Conservation (phyloP, 2,329 filamentous ascomycete genomes). For the Penicillium freii region DNA sequence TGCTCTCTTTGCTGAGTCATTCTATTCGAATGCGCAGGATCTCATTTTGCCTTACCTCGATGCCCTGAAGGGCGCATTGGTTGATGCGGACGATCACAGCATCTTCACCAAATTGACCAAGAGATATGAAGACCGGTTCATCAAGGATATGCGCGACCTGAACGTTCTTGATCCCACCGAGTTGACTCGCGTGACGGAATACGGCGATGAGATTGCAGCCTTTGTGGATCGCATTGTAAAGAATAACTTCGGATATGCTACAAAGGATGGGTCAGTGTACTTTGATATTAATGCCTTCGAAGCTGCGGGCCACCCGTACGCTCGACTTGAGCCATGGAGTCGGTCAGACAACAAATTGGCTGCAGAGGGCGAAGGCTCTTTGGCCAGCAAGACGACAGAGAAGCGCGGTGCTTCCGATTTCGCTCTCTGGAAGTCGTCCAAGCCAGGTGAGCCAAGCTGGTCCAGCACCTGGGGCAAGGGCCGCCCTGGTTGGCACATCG, state of each 20-base stretch:
- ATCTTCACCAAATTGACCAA: conserved; percentile 86
- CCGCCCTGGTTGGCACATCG: conserved; percentile 93
- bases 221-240: conserved; percentile 81
- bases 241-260: conserved; percentile 80
- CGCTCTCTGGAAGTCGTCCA: conserved; percentile 89
- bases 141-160: conserved; percentile 79
- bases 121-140: conserved; percentile 83
- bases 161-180: conserved; percentile 82
- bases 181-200: conserved; percentile 88
- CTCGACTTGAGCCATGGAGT: conserved; percentile 80
- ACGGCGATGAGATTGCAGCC: conserved; percentile 78
- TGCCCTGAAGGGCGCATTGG: conserved; percentile 53
- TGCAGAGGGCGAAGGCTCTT: conserved; percentile 84
- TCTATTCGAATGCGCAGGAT: conserved; percentile 61
- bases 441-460: conserved; percentile 90
- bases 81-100: conserved; percentile 61
- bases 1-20: conserved; percentile 41
- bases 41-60: conserved; percentile 83
- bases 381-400: conserved; percentile 58
- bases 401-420: conserved; percentile 84
- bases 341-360: conserved; percentile 77
- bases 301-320: conserved; percentile 78
- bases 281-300: conserved; percentile 90
- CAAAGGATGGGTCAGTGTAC: conserved; percentile 80
- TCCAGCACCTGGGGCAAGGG: conserved; percentile 82